A percentile compares a stretch with the other conserved stretches of the same genome.
phyloP scores from a whole-genome alignment of 805 yeast genomes.

The Candida vaughaniae region DNA sequence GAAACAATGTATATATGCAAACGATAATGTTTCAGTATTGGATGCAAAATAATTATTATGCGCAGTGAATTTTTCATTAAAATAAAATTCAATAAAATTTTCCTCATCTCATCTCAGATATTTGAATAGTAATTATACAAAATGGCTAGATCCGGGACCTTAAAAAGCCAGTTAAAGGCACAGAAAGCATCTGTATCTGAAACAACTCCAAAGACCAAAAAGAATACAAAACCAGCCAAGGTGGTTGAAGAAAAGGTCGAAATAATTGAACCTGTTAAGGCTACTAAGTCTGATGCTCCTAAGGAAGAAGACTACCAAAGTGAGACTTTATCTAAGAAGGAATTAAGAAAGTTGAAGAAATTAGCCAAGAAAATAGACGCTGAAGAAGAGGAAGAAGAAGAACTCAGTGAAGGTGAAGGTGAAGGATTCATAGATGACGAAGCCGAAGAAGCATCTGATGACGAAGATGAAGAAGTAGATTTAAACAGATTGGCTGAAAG shows the following conservation, averaged over 20 bases:
- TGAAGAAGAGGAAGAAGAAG: constrained; percentile 34
- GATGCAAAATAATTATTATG: no score
- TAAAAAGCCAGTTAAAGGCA: constrained; percentile 32
- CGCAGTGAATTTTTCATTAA: neutral
- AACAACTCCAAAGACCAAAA: constrained; percentile 22
- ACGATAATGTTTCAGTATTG: no score
- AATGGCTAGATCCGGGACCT: constrained; percentile 31
- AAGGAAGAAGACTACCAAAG: constrained; percentile 43
- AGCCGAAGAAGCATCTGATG: constrained; percentile 39
- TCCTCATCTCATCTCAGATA: constrained; percentile 10
- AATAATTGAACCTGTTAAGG: constrained; percentile 12
- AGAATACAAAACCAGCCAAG: constrained; percentile 19
- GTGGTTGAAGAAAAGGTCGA: constrained; percentile 12
- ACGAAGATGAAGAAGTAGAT: constrained; percentile 36
- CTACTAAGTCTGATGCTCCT: constrained; percentile 14
- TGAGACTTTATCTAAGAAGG: constrained; percentile 58
- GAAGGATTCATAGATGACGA: constrained; percentile 21
- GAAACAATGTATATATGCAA: no score
- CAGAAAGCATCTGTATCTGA: constrained; percentile 23
- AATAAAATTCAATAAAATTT: no score
- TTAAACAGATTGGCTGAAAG: constrained; percentile 56
- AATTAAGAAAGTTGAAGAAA: constrained; percentile 59
- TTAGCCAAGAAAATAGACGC: constrained; percentile 26
- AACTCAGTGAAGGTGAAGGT: constrained; percentile 36
- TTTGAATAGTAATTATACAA: constrained; percentile 1